Evolutionary conservation across 495 filamentous ascomycete genomes (phyloP), one percentile per base, ranked within the genome.

Genomic region (Emericellopsis terricola): DNA sequence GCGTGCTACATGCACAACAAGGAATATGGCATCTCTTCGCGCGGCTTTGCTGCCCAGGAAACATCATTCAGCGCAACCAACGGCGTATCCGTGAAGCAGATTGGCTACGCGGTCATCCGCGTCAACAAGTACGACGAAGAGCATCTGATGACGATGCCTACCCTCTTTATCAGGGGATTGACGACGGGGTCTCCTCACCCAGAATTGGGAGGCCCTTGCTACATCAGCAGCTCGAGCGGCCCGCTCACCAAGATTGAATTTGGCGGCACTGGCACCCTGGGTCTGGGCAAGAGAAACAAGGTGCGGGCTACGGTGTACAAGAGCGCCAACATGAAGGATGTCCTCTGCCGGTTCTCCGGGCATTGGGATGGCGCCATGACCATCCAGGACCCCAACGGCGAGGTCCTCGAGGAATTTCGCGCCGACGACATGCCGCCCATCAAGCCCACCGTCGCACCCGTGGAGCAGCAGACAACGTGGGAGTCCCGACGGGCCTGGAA

Each of bases 11-110:
- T 91, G 37, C 62, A 63, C 47, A 86, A 89, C 52, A 56, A 65
- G 19, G 75, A 78, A 40, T 62, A 86, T 43, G 79, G 80, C 21
- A 64, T 91, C 31, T 66, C 72, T 53, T 61, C 85, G 4, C 69
- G 81, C 62, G 83, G 83, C 40, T 92, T 89, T 57, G 87, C 85
- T 38, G 78, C 75, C 34, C 80, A 86, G 50, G 86, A 86, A 49
- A 85, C 81, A 32, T 78, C 76, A 6, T 86, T 91, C 48, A 73
- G 73, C 19, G 69, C 23, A 11, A 11, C 23, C 6, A 26, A 73
- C 15, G 73, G 75, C 29, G 84, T 89, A 41, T 68, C 76, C 40
- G 72, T 92, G 41, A 76, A 77, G 48, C 83, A 92, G 62, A 69
- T 87, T 45, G 83, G 83, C 31, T 80, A 92, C 46, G 81, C 82